Conservation (phyloP, 2,329 filamentous ascomycete genomes). For the Talaromyces islandicus region DNA sequence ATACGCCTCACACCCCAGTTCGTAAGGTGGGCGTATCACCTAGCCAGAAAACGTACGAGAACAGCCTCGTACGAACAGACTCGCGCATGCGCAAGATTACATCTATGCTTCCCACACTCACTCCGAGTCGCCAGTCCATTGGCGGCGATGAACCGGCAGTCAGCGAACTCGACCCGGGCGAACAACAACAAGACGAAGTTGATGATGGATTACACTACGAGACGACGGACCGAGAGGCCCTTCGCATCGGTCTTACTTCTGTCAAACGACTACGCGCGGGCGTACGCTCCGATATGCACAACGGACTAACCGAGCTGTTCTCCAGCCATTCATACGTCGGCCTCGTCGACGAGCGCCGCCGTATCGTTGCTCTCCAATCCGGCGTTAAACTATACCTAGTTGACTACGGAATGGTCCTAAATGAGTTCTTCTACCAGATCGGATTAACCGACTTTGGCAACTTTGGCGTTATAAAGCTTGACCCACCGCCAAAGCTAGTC, state of each 20-base stretch:
- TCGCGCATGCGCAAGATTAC: conserved; percentile 89
- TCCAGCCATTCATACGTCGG: conserved; percentile 88
- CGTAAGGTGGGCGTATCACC: conserved; percentile 17
- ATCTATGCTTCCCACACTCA: conserved; percentile 72
- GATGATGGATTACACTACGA: conserved; percentile 63
- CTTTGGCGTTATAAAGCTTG: conserved; percentile 77
- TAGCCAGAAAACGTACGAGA: conserved; percentile 62
- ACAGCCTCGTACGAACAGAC: conserved; percentile 87
- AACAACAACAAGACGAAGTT: conserved; percentile 23
- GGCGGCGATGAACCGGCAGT: conserved; percentile 15
- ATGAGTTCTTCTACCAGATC: conserved; percentile 92
- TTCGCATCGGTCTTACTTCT: conserved; percentile 70
- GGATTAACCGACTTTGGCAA: conserved; percentile 94
- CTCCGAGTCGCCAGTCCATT: conserved; percentile 27
- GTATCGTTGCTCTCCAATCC: conserved; percentile 86
- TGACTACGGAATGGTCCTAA: conserved; percentile 81
- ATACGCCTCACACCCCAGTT: background rate
- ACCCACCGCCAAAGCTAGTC: conserved; percentile 64
- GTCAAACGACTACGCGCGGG: conserved; percentile 75
- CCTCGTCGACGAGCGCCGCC: conserved; percentile 77
- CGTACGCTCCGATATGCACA: conserved; percentile 77
- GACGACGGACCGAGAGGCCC: conserved; percentile 60
- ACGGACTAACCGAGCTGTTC: conserved; percentile 79
- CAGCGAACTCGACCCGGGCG: conserved; percentile 7
- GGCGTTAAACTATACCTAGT: conserved; percentile 88